Base-by-base conservation (phyloP, 805 yeast genomes). In the Yarrowia hollandica region DNA sequence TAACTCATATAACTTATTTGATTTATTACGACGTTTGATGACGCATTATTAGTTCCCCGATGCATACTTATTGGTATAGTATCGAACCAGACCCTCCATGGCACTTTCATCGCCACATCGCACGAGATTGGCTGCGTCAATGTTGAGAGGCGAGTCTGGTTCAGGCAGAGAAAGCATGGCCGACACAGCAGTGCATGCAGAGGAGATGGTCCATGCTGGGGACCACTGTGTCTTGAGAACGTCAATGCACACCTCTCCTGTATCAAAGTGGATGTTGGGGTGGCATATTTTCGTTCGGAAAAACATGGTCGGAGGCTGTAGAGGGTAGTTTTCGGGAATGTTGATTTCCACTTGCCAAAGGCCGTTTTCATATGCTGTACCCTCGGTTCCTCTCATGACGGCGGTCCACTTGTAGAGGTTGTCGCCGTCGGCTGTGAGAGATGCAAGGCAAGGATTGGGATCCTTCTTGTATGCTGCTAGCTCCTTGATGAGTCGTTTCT, bases 271-370 rank as follows among this genome's bases (percentile, higher is more conserved):
- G 56, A 73, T 67, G 46, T 73, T 73, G 1, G 76, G 76, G 62
- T 73, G 77, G 57, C 71, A 64, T 33, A 67, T 71, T 16, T 56
- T 64, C 16, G 68, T 67, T n/a, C 35, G 57, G 62, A 81, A 82
- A 41, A 62, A 65, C 64, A 81, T 74, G 11, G 61, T 66, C 5
- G 85, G 85, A 0, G 85, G 84, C 33, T 68, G 67, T 12, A 74
- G 67, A 1, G 85, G 85, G 65, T 81, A 81, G 25, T 67, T 66
- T 5, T 60, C 39, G 4, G 77, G 74, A 4, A 79, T 73, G 11
- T 48, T 44, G 30, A 81, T 80, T 12, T 66, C 68, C 14, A 81
- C 67, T 33, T 63, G 65, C 84, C 84, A 82, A 59, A 69, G 67
- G 12, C 85, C 85, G 9, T 63, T 74, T 64, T 77, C 79, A 64